phyloP scores from a whole-genome alignment of 2,329 filamentous ascomycete genomes.

The Calonectria hongkongensis region DNA sequence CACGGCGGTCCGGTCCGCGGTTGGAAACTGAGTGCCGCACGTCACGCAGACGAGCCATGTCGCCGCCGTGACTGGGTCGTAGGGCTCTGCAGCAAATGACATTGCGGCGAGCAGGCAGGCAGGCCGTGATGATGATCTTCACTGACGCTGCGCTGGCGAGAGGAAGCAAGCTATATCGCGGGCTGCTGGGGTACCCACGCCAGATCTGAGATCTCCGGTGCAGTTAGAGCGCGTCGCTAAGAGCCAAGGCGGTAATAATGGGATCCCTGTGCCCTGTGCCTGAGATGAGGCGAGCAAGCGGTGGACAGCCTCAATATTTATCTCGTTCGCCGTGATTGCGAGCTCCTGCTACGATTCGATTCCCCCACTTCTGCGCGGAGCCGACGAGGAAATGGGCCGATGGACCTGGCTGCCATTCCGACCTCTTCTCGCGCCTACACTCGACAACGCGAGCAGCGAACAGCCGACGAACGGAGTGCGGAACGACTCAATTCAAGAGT shows the following conservation, averaged over 20 bases:
- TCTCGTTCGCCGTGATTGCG: neutral
- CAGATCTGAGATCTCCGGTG: constrained; percentile 18
- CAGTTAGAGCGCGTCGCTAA: neutral
- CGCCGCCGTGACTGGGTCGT: constrained; percentile 47
- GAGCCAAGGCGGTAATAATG: constrained; percentile 22
- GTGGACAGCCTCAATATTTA: constrained; percentile 21
- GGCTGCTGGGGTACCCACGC: constrained; percentile 35
- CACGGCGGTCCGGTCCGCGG: constrained; percentile 66
- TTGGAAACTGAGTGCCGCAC: constrained; percentile 80
- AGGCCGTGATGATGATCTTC: constrained; percentile 21
- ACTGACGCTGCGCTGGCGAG: neutral
- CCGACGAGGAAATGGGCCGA: neutral
- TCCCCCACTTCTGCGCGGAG: constrained; percentile 9
- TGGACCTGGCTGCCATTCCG: neutral
- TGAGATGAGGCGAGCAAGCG: constrained; percentile 26
- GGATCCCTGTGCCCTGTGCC: constrained; percentile 6
- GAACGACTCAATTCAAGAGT: neutral
- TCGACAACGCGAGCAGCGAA: constrained; percentile 15
- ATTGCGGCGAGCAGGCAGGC: constrained; percentile 34
- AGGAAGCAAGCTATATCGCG: neutral
- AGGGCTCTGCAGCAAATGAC: constrained; percentile 48
- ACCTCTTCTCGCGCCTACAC: constrained; percentile 13
- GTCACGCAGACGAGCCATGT: constrained; percentile 76
- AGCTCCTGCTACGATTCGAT: neutral
- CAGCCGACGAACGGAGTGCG: constrained; percentile 13